A percentile compares a stretch with the other conserved stretches of the same genome.
These are phyloP conservation scores for Seminavis robusta DNA, from an alignment of 108 stramenopile genomes.

Conservation along the genomic window DNA sequence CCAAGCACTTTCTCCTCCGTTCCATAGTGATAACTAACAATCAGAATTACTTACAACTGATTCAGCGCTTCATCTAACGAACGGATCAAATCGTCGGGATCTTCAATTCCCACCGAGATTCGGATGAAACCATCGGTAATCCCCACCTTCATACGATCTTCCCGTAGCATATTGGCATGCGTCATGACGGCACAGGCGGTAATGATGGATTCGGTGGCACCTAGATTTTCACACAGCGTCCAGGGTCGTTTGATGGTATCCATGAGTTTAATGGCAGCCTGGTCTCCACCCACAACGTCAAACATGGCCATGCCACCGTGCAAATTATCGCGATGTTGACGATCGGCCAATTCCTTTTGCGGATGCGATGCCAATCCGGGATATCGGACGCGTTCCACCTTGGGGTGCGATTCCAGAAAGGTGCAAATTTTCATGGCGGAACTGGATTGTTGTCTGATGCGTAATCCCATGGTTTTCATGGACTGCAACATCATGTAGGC, in stretches of 20 bases:
- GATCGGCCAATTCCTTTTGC: conserved; percentile 78
- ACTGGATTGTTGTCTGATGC: conserved; percentile 57
- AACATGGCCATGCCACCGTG: conserved; percentile 88
- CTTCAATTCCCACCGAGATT: conserved; percentile 76
- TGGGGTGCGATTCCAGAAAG: conserved; percentile 76
- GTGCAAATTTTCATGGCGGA: conserved; percentile 77
- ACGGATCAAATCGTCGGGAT: conserved; percentile 69
- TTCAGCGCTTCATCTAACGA: conserved; percentile 71
- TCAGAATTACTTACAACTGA: conserved; percentile 28
- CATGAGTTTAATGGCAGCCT: conserved; percentile 81
- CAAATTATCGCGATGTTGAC: conserved; percentile 64
- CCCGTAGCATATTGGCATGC: conserved; percentile 76
- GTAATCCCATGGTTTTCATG: conserved; percentile 82
- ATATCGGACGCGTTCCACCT: conserved; percentile 68
- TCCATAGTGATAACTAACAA: neutral
- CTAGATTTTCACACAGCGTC: conserved; percentile 81
- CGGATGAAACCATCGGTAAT: conserved; percentile 86
- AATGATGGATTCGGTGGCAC: conserved; percentile 77
- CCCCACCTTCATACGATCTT: conserved; percentile 74
- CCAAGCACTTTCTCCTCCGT: neutral
- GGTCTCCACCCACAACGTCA: conserved; percentile 76
- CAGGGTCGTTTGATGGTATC: conserved; percentile 74
- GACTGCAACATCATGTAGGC: conserved; percentile 78
- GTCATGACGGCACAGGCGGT: conserved; percentile 86
- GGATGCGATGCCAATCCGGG: conserved; percentile 77